Conservation (phyloP, 495 filamentous ascomycete genomes). For the Lepraria neglecta region DNA sequence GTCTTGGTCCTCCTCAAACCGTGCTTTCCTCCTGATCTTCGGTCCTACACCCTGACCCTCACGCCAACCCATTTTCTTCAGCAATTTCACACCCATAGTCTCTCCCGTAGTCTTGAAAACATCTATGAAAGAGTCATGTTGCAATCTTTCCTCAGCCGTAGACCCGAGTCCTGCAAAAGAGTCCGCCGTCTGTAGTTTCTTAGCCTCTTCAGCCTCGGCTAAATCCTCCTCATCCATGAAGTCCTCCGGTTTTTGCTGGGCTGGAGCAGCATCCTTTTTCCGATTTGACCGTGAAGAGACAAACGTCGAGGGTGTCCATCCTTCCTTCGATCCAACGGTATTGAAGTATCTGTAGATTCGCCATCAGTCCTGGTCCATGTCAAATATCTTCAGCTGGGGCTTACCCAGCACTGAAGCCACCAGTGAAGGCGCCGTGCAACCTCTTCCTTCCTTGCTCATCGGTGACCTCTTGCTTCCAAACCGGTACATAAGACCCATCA, state of each 20-base stretch:
- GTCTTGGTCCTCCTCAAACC: constrained; percentile 51
- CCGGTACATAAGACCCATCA: constrained; percentile 86
- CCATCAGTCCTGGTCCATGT: constrained; percentile 32
- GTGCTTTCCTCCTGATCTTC: constrained; percentile 70
- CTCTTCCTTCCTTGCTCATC: constrained; percentile 90
- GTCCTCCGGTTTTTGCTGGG: constrained; percentile 70
- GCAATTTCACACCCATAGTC: constrained; percentile 80
- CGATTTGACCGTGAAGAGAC: constrained; percentile 81
- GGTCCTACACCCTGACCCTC: constrained; percentile 90
- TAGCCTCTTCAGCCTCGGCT: constrained; percentile 74
- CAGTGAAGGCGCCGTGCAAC: constrained; percentile 93
- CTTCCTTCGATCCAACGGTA: constrained; percentile 95
- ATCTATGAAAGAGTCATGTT: constrained; percentile 60
- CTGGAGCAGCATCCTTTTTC: constrained; percentile 55
- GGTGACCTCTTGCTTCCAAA: constrained; percentile 96
- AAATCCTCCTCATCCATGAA: constrained; percentile 99
- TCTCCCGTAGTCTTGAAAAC: constrained; percentile 69
- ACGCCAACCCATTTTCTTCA: constrained; percentile 94
- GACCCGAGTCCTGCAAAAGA: constrained; percentile 73
- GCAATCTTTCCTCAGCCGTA: constrained; percentile 50
- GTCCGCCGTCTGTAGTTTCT: constrained; percentile 61
- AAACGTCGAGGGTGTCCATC: constrained; percentile 88
- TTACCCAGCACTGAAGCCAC: constrained; percentile 93
- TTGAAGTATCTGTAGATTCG: constrained; percentile 74
- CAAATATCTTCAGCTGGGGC: constrained; percentile 31